Evolutionary conservation across 2,329 filamentous ascomycete genomes (phyloP), one percentile per base, ranked within the genome.

Genomic region (Arachnomyces sp.): DNA sequence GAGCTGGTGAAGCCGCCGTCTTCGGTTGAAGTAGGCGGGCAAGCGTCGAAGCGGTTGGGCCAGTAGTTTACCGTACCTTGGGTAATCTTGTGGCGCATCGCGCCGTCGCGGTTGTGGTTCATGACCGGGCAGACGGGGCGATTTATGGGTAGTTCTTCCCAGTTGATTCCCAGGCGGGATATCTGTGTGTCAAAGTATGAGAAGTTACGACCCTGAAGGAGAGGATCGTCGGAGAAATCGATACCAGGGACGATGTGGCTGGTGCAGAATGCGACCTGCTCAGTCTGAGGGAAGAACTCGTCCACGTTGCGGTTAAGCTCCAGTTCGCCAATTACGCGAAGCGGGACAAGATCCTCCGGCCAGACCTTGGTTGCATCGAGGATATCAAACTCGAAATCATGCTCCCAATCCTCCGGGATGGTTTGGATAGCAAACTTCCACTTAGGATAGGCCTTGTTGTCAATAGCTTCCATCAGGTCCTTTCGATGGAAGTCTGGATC

Each of bases 361-460:
- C 86, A 92, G 17, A 90, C 62, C 66, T 93, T 92, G 29, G 86
- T 93, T 1, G 86, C 81, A 50, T 93, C 86, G 1, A 93, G 74
- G 21, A 90, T 82, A 52, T 92, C 86, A 45, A 92, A 90, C 5
- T 90, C 86, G 45, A 90, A 93, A 12, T 85, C 77, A 46, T 90
- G 71, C 56, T 86, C 77, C 36, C 80, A 73, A 7, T 72, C 72
- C 48, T 90, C 85, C 0, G 82, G 75, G 15, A 92, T 75, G 3
- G 80, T 71, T 54, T 93, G 86, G n/a, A 93, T 80, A 32, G 83
- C 84, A 44, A 92, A 86, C 54, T 83, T 82, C 84, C 84, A 92
- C 53, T 79, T 83, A 7, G 85, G 84, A 51, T 72, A 88, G 0
- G 72, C 71, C 5, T 83, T 82, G 12, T 69, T 78, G 9, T 83